phyloP scores from a whole-genome alignment of 257 asterid genomes.

The Gentiana straminea region DNA sequence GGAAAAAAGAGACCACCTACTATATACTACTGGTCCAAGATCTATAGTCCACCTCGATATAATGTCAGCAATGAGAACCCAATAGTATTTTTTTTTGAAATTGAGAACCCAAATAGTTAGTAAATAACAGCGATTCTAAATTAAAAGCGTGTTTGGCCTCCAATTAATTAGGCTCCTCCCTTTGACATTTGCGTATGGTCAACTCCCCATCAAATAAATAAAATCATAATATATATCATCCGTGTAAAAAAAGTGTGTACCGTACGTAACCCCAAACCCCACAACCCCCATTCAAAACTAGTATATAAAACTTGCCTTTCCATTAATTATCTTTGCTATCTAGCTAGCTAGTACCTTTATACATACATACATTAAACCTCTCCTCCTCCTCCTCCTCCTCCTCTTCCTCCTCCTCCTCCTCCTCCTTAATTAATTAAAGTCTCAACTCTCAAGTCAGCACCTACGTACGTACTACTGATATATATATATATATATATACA shows the following conservation, averaged over 20 bases:
- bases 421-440: not conserved
- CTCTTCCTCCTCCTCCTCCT: not conserved
- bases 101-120: too few species aligned
- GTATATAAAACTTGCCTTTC: too few species aligned
- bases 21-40: not conserved
- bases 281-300: too few species aligned
- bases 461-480: too few species aligned
- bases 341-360: not conserved
- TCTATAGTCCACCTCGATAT: not conserved
- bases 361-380: not conserved
- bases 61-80: conserved; percentile 5
- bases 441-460: too few species aligned
- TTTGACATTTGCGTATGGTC: conserved; percentile 16
- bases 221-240: too few species aligned
- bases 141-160: not conserved
- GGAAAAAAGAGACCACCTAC: not conserved
- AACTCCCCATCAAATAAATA: conserved; percentile 1
- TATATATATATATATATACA: not conserved
- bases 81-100: too few species aligned
- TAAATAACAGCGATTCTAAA: not conserved
- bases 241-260: too few species aligned
- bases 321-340: too few species aligned
- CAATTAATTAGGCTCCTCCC: conserved; percentile 4
- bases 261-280: too few species aligned
- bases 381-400: not conserved